These are phyloP conservation scores for Xerocomus spinulosus DNA, from an alignment of 768 basidiomycete species.

Conservation along the genomic window DNA sequence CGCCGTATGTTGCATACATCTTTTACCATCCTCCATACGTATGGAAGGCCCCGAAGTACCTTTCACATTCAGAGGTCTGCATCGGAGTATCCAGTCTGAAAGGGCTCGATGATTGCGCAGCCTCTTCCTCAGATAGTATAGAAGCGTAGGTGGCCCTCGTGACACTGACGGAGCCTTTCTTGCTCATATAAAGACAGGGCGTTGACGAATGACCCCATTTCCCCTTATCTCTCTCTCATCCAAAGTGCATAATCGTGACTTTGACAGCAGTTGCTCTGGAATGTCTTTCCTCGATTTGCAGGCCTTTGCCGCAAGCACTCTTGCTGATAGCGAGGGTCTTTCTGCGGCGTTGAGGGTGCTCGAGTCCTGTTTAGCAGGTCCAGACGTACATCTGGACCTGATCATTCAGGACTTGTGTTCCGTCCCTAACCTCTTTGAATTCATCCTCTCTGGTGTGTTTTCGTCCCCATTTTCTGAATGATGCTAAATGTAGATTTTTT, in stretches of 20 bases:
- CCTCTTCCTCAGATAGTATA: no score
- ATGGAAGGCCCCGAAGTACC: constrained; percentile 49
- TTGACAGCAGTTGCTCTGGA: no score
- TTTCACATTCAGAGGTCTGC: no score
- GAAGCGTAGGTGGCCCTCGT: no score
- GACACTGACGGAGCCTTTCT: not conserved
- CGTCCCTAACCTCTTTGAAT: constrained; percentile 25
- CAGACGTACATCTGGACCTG: constrained; percentile 17
- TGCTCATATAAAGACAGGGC: not conserved
- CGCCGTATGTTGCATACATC: constrained; percentile 53
- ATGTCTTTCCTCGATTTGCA: constrained; percentile 14
- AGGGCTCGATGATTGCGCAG: not conserved
- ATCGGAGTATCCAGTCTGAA: no score
- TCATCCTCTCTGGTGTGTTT: constrained; percentile 26
- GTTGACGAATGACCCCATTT: not conserved
- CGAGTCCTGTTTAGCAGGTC: constrained; percentile 25
- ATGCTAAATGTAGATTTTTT: no score
- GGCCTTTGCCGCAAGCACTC: constrained; percentile 13
- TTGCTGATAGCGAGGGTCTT: constrained; percentile 20
- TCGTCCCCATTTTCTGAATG: not conserved
- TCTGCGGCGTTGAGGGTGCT: constrained; percentile 12
- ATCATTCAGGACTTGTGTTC: constrained; percentile 28
- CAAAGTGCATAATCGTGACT: not conserved
- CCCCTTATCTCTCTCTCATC: not conserved
- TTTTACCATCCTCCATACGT: constrained; percentile 61